A percentile compares a stretch with the other conserved stretches of the same genome.
Conservation (phyloP, 83 land plant genomes). For the Diphasiastrum complanatum region DNA sequence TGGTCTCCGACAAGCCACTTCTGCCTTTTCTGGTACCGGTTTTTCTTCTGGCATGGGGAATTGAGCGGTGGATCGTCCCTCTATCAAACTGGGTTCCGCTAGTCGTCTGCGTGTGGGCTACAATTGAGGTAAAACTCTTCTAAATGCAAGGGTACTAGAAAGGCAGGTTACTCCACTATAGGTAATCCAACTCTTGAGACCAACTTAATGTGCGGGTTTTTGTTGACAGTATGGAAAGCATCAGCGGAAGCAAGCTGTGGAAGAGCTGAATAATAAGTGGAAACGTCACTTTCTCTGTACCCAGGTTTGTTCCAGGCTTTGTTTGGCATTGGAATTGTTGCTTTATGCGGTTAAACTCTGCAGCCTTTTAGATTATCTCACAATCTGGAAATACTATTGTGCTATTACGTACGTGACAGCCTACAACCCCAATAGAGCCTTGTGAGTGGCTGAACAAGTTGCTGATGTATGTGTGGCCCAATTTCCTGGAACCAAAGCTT, state of each 20-base stretch:
- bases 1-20: too few species aligned
- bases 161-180: not conserved
- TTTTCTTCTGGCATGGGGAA: too few species aligned
- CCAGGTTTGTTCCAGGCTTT: slow-evolving; percentile 30
- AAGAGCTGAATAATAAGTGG: slow-evolving; percentile 62
- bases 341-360: too few species aligned
- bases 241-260: slow-evolving; percentile 42
- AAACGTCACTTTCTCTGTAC: slow-evolving; percentile 39
- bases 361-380: too few species aligned
- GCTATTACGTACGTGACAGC: slow-evolving; percentile 33
- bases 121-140: slow-evolving; percentile 7
- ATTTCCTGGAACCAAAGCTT: slow-evolving; percentile 52
- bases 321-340: too few species aligned
- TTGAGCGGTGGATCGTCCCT: slow-evolving; percentile 11
- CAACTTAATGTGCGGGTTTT: not conserved
- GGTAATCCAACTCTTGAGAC: not conserved
- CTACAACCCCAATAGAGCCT: slow-evolving; percentile 63
- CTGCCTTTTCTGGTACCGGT: too few species aligned
- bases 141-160: not conserved
- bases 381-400: too few species aligned
- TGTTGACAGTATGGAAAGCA: slow-evolving; percentile 44
- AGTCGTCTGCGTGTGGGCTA: slow-evolving; percentile 8
- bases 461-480: slow-evolving; percentile 60
- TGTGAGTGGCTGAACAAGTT: slow-evolving; percentile 81
- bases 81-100: slow-evolving; percentile 22